phyloP scores from a whole-genome alignment of 768 basidiomycete genomes.

The Serendipita indica region DNA sequence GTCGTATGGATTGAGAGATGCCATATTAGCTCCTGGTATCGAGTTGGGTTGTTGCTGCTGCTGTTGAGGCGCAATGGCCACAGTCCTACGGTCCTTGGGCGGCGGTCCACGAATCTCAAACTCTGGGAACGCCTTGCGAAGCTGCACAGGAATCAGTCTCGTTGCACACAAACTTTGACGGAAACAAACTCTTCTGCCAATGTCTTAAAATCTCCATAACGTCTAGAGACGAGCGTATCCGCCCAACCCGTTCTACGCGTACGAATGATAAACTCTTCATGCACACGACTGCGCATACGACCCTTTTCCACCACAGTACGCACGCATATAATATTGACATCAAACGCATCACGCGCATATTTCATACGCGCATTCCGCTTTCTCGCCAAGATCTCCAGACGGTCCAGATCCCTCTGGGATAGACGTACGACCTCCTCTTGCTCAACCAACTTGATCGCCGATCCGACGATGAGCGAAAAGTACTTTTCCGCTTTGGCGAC shows the following conservation, averaged over 20 bases:
- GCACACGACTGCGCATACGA: slow-evolving; percentile 65
- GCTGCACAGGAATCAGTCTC: slow-evolving; percentile 30
- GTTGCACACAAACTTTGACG: slow-evolving; percentile 1
- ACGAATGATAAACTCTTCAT: slow-evolving; percentile 94
- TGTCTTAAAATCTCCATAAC: slow-evolving; percentile 91
- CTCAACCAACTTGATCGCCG: slow-evolving; percentile 70
- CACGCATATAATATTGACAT: slow-evolving; percentile 84
- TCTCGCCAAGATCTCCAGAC: slow-evolving; percentile 56
- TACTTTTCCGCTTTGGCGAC: slow-evolving; percentile 73
- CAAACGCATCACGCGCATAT: slow-evolving; percentile 46
- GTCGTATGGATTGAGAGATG: background rate
- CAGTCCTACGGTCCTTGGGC: slow-evolving; percentile 69
- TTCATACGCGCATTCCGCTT: slow-evolving; percentile 38
- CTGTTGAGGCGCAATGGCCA: slow-evolving; percentile 33
- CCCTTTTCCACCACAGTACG: slow-evolving; percentile 72
- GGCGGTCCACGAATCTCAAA: slow-evolving; percentile 73
- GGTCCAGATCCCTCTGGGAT: slow-evolving; percentile 66
- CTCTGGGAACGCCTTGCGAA: slow-evolving; percentile 74
- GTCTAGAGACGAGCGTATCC: slow-evolving; percentile 77
- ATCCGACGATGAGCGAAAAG: slow-evolving; percentile 62
- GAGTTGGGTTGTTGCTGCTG: slow-evolving; percentile 13
- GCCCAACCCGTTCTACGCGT: slow-evolving; percentile 56
- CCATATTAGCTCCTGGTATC: slow-evolving; percentile 9
- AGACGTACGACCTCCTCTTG: slow-evolving; percentile 83
- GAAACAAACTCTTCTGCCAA: slow-evolving; percentile 62